A percentile compares a stretch with the other conserved stretches of the same genome.
phyloP scores from a whole-genome alignment of 768 basidiomycete genomes.

The Naganishia friedmannii region DNA sequence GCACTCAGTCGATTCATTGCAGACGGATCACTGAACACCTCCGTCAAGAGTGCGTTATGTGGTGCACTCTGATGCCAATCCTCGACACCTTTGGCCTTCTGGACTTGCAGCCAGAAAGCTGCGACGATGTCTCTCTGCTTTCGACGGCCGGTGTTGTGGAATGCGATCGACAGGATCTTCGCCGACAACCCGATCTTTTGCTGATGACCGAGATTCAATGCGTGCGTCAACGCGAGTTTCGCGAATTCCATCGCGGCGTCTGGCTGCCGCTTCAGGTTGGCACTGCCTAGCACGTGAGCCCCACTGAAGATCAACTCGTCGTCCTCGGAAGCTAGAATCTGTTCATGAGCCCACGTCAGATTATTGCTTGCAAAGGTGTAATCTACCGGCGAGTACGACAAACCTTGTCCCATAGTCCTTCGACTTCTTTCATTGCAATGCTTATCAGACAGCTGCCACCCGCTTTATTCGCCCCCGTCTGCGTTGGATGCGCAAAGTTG shows the following conservation, averaged over 20 bases:
- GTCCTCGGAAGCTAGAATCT: constrained; percentile 28
- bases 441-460: constrained; percentile 25
- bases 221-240: constrained; percentile 1
- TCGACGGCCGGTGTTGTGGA: neutral
- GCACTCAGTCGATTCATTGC: neutral
- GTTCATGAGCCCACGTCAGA: neutral
- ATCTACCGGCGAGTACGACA: neutral
- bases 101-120: neutral
- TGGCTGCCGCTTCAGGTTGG: neutral
- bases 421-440: constrained; percentile 36
- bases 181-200: neutral
- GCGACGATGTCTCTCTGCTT: constrained; percentile 5
- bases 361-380: neutral
- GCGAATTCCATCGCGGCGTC: constrained; percentile 1
- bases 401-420: constrained; percentile 36
- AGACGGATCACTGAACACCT: neutral
- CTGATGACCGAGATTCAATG: constrained; percentile 9
- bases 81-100: neutral
- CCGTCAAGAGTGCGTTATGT: neutral
- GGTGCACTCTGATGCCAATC: neutral
- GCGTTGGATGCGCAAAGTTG: constrained; percentile 10
- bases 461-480: neutral
- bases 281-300: constrained; percentile 13
- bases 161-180: constrained; percentile 6
- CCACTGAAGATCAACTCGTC: constrained; percentile 27